Evolutionary conservation across 2,329 filamentous ascomycete species (phyloP).

Genomic region (Basipetospora chlamydospora): DNA sequence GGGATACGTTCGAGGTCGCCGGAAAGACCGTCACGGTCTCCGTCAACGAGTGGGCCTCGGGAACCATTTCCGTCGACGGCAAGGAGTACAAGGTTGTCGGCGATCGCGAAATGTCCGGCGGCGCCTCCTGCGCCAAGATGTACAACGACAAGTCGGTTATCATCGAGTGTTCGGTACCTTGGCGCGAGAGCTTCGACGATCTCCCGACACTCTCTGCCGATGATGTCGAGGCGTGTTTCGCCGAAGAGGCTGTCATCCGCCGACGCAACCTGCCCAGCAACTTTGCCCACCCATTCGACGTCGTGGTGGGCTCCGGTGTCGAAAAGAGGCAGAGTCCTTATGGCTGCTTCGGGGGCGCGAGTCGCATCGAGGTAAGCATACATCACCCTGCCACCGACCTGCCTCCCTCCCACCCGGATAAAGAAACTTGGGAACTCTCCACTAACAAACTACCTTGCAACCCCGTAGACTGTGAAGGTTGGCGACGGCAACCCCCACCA

Average conservation of each 20-base stretch:
- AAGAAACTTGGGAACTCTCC: too few species aligned
- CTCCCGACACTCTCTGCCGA: neutral
- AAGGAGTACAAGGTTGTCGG: neutral
- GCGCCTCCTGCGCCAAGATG: neutral
- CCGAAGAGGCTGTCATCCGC: neutral
- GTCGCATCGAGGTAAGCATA: neutral
- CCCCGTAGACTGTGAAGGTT: too few species aligned
- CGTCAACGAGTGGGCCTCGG: neutral
- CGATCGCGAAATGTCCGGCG: neutral
- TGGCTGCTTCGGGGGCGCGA: neutral
- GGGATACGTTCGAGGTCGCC: neutral
- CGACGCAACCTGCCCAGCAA: neutral
- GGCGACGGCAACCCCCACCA: neutral
- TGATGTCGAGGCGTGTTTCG: neutral
- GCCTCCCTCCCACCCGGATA: too few species aligned
- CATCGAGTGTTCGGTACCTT: neutral
- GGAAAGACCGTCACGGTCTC: neutral
- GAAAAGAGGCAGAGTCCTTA: neutral
- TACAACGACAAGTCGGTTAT: neutral
- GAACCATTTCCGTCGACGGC: neutral
- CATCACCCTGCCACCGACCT: neutral
- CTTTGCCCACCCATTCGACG: neutral
- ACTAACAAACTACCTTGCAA: too few species aligned
- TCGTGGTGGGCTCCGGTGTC: neutral
- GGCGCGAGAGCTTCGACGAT: neutral